phyloP scores from a whole-genome alignment of 352 stramenopile genomes.

The Blastocystis sp. region DNA sequence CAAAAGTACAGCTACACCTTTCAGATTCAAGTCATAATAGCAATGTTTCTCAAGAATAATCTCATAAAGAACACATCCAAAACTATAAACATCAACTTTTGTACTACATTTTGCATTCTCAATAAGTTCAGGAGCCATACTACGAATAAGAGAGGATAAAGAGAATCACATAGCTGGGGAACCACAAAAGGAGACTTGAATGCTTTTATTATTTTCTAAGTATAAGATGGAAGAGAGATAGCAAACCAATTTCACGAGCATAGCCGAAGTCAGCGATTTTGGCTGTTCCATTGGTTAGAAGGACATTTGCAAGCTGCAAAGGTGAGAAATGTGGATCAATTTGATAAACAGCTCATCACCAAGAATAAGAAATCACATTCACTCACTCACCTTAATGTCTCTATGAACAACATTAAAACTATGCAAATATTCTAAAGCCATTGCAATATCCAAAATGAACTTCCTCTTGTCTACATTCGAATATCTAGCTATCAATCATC shows the following conservation, averaged over 20 bases:
- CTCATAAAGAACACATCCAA: conserved; percentile 58
- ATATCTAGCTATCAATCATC: conserved; percentile 70
- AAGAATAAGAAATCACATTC: no score
- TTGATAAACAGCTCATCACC: no score
- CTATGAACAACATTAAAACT: conserved; percentile 69
- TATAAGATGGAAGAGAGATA: background rate
- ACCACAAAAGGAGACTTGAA: conserved; percentile 50
- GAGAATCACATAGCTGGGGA: conserved; percentile 22
- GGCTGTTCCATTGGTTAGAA: conserved; percentile 69
- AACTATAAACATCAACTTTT: conserved; percentile 62
- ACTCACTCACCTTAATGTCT: conserved; percentile 67
- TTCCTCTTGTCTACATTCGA: background rate
- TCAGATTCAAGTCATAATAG: conserved; percentile 33
- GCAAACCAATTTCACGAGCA: conserved; percentile 9
- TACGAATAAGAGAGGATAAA: background rate
- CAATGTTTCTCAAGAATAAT: conserved; percentile 32
- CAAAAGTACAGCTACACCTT: background rate
- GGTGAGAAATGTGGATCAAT: no score
- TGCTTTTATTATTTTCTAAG: conserved; percentile 57
- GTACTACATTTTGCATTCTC: conserved; percentile 41
- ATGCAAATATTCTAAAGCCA: conserved; percentile 70
- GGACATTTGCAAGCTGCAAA: conserved; percentile 17
- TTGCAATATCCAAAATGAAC: conserved; percentile 25
- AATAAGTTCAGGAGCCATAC: conserved; percentile 61
- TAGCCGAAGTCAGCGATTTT: conserved; percentile 63